Conservation (phyloP, 1,284 basidiomycete genomes). For the Cryptococcus sp. region DNA sequence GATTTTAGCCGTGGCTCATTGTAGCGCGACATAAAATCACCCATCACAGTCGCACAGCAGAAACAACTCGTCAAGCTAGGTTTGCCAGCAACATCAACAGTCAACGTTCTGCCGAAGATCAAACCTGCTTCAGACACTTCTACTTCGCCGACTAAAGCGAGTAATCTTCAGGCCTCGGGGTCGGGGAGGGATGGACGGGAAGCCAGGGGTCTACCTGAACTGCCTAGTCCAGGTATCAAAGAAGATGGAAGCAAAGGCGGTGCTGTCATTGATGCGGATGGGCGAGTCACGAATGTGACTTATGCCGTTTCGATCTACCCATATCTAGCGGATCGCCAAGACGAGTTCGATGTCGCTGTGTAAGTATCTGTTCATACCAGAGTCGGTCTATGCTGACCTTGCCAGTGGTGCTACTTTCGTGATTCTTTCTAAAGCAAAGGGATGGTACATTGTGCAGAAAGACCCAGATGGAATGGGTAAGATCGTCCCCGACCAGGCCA, state of each 20-base stretch:
- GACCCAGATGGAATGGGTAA: slow-evolving; percentile 81
- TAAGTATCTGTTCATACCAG: slow-evolving; percentile 53
- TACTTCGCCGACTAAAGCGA: slow-evolving; percentile 31
- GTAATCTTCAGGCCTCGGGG: slow-evolving; percentile 8
- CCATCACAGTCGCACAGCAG: slow-evolving; percentile 88
- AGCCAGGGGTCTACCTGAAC: slow-evolving; percentile 37
- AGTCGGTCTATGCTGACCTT: slow-evolving; percentile 8
- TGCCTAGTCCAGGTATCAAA: slow-evolving; percentile 39
- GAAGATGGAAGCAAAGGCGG: slow-evolving; percentile 12
- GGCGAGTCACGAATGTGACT: slow-evolving; percentile 39
- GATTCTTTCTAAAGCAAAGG: slow-evolving; percentile 86
- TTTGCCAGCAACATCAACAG: slow-evolving; percentile 26
- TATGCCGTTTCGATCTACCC: slow-evolving; percentile 54
- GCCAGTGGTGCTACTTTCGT: slow-evolving; percentile 81
- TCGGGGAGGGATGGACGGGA: slow-evolving; percentile 21
- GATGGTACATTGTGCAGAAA: slow-evolving; percentile 98
- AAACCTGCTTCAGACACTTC: slow-evolving; percentile 26
- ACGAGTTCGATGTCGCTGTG: slow-evolving; percentile 97
- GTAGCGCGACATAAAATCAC: slow-evolving; percentile 80
- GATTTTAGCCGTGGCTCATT: slow-evolving; percentile 9
- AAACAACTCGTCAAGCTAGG: slow-evolving; percentile 65
- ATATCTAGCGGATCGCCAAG: slow-evolving; percentile 88
- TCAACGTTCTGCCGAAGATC: slow-evolving; percentile 30
- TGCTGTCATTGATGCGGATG: slow-evolving; percentile 38
- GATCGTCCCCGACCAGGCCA: slow-evolving; percentile 65